These are phyloP conservation scores for Zea mays DNA, from an alignment of 176 grass and related monocot genomes.

Conservation along the genomic window Zm-B73-REFERENCE-NAM-5.0 NC_050100.1:29693501-29694000, in stretches of 20 bases:
- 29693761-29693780: not conserved
- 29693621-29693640: not conserved
- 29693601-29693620: not conserved
- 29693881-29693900: constrained; percentile 63
- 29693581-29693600: not conserved
- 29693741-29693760: constrained; percentile 6
- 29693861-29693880: no score
- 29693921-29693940: constrained; percentile 51
- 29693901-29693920: constrained; percentile 67
- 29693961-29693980: constrained; percentile 43
- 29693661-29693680: constrained; percentile 19
- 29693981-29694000: constrained; percentile 65
- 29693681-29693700: not conserved
- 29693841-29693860: no score
- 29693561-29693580: no score
- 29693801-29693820: no score
- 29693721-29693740: not conserved
- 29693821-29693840: no score
- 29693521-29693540: no score
- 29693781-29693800: no score
- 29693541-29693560: not conserved
- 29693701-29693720: not conserved
- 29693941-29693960: constrained; percentile 58
- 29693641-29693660: constrained; percentile 13
- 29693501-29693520: no score